These are phyloP conservation scores for Boletus reticuloceps DNA, from an alignment of 768 basidiomycete genomes.

Conservation along the genomic window DNA sequence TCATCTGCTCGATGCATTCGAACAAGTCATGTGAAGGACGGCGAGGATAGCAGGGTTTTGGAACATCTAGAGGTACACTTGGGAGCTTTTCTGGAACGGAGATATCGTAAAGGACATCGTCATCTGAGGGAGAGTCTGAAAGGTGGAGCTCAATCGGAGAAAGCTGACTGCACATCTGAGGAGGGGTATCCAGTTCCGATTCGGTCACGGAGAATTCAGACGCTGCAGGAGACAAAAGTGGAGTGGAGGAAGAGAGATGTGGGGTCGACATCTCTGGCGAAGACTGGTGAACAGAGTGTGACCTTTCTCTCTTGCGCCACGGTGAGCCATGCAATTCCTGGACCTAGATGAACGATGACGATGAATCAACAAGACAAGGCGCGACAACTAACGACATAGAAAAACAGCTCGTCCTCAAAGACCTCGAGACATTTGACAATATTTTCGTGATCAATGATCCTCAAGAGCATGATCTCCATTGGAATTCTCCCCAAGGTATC, in stretches of 20 bases:
- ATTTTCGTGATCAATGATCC: conserved; percentile 70
- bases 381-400: conserved; percentile 69
- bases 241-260: conserved; percentile 38
- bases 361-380: conserved; percentile 1
- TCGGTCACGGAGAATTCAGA: conserved; percentile 46
- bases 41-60: conserved; percentile 51
- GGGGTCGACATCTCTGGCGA: conserved; percentile 26
- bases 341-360: conserved; percentile 46
- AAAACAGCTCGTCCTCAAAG: conserved; percentile 81
- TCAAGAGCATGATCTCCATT: conserved; percentile 77
- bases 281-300: conserved; percentile 21
- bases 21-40: conserved; percentile 90
- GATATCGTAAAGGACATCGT: conserved; percentile 6
- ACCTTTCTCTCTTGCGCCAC: conserved; percentile 58
- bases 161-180: conserved; percentile 27
- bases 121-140: conserved; percentile 10
- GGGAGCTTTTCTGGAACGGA: conserved; percentile 10
- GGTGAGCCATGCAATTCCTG: conserved; percentile 93
- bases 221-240: conserved; percentile 56
- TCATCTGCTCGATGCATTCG: conserved; percentile 90
- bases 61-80: conserved; percentile 12
- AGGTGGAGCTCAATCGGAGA: conserved; percentile 18
- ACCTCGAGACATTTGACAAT: conserved; percentile 83
- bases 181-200: conserved; percentile 46
- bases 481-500: conserved; percentile 64